Base-by-base conservation (phyloP, 176 grass and related monocot genomes). In the Aegilops tauschii region DNA sequence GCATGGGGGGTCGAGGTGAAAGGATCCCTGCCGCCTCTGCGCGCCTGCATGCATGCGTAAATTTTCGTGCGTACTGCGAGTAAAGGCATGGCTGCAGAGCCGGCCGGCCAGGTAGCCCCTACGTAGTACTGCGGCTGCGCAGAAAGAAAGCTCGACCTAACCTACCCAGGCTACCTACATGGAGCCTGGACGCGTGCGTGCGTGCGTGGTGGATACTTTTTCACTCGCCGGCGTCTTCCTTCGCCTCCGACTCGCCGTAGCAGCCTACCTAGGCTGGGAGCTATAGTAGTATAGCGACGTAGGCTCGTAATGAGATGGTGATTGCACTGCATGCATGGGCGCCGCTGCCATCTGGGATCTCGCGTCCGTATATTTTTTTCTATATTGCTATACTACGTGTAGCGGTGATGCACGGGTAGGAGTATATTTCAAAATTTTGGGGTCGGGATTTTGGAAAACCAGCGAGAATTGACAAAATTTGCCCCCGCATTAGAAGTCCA, bases 261-360 rank as follows among this genome's bases (percentile, higher is more conserved):
- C 56, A 59, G 56, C 54, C 42, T 45, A 13, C 1, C 3, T 47
- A n/a, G 39, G 1, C 65, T 67, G 13, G 40, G 20, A 2, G 50
- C 16, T 17, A 47, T 4, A 45, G 9, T 13, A 4, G 13, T 4
- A 29, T 11, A n/a, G 12, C 32, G 18, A 10, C 36, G n/a, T 21
- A 65, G 23, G 62, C 72, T 83, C 50, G 65, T 79, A 84, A 79
- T 79, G 65, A 72, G 81, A 84, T 7, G 73, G 87, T 84, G 87
- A 89, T 84, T 84, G 81, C 81, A 30, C 14, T 12, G 40, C 71
- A 68, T 52, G 67, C 69, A 73, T 18, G 65, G 5, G 30, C 37
- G 69, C 65, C 47, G 61, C 86, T 28, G 45, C 50, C 58, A 59
- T 39, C 72, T 75, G 72, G 72, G 72, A 50, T 75, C 40, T 49